Percentiles rank a stretch among this genome's conserved stretches.
These are phyloP conservation scores for Fraxinus cuspidata DNA, from an alignment of 257 asterid species.

Conservation along the genomic window DNA sequence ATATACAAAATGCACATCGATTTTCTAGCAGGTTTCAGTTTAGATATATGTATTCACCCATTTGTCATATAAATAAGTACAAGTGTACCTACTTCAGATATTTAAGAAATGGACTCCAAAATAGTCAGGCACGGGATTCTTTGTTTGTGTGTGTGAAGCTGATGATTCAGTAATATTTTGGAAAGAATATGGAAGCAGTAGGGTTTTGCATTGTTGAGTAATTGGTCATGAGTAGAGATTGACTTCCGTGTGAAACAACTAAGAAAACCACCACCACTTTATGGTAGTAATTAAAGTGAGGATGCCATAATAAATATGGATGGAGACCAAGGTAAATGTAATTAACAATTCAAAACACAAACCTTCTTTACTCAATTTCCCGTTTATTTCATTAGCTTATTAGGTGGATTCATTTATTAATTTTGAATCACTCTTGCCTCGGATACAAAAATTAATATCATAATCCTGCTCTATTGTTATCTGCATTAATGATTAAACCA, in stretches of 20 bases:
- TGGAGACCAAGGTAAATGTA: too few relatives aligned
- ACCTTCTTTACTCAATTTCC: slow-evolving; percentile 3
- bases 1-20: too few relatives aligned
- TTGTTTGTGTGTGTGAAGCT: not conserved
- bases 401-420: slow-evolving; percentile 22
- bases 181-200: not conserved
- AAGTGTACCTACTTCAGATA: too few relatives aligned
- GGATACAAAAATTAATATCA: not conserved
- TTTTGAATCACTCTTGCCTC: not conserved
- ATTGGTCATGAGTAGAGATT: not conserved
- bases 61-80: too few relatives aligned
- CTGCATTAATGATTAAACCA: not conserved
- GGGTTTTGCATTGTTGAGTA: not conserved
- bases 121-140: too few relatives aligned
- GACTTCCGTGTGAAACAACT: not conserved
- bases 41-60: too few relatives aligned
- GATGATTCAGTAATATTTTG: not conserved
- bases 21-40: too few relatives aligned
- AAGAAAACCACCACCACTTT: too few relatives aligned
- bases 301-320: too few relatives aligned
- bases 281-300: too few relatives aligned
- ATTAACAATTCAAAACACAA: too few relatives aligned
- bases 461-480: not conserved
- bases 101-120: too few relatives aligned
- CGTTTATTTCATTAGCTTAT: slow-evolving; percentile 23